These are phyloP conservation scores for Salix purpurea DNA, from an alignment of 345 rosid genomes.

Conservation along the genomic window DNA sequence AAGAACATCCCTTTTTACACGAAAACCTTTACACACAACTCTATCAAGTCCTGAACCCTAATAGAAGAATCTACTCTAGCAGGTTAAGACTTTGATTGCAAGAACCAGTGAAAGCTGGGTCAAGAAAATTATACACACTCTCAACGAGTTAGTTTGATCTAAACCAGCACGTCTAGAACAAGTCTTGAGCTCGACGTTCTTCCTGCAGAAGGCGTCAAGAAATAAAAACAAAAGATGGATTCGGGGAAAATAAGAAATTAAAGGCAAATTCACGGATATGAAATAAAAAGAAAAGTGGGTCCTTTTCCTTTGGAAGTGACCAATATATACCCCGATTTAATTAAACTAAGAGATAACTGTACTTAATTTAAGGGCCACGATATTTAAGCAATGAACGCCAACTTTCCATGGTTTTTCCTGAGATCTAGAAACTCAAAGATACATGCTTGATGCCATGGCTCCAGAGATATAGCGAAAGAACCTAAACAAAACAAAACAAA, in stretches of 20 bases:
- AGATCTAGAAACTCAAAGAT: conserved; percentile 66
- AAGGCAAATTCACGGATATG: neutral
- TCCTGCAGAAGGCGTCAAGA: conserved; percentile 38
- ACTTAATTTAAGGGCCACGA: neutral
- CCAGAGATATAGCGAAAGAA: conserved; percentile 78
- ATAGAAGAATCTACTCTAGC: neutral
- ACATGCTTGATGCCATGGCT: conserved; percentile 76
- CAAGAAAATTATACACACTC: neutral
- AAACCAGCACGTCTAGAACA: conserved; percentile 36
- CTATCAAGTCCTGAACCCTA: neutral
- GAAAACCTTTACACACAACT: neutral
- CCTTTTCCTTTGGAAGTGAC: neutral
- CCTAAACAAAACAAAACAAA: conserved; percentile 26
- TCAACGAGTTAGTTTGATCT: neutral
- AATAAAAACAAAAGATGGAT: neutral
- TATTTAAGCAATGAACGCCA: conserved; percentile 9
- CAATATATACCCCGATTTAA: neutral
- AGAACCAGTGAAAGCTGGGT: neutral
- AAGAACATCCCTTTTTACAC: neutral
- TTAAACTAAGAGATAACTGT: neutral
- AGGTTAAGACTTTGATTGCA: neutral
- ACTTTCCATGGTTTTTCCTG: conserved; percentile 76
- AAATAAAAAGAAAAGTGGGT: neutral
- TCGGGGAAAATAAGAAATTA: neutral
- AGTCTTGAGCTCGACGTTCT: conserved; percentile 73